Base-by-base conservation (phyloP, 169 alveolate genomes). In the Plasmodium reichenowi region DNA sequence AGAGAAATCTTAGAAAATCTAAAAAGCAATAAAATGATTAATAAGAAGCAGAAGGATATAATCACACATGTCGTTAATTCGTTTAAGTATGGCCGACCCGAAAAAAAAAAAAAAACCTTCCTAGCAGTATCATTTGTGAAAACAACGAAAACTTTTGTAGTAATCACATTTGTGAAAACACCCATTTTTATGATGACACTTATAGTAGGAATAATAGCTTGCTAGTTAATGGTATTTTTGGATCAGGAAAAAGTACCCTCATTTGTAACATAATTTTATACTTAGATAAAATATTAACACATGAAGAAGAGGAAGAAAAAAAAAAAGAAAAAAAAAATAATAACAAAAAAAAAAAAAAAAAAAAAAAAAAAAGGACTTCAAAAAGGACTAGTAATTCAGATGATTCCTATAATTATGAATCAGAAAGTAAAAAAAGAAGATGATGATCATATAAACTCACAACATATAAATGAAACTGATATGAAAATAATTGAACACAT, bases 181-280 rank as follows among this genome's bases (percentile, higher is more conserved):
- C 45, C 45, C 45, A 32, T 4, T 32, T 32, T 32, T 32, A 32
- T 32, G 45, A 32, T 4, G 45, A 56, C 22, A 13, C 32, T 6
- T 22, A 66, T n/a, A 26, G 43, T n/a, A 66, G 58, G 3, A 71
- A 26, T 15, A 38, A 54, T 50, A 50, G 71, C 54, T 47, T 76
- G 26, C 71, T 76, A n/a, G 89, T 76, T 43, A 76, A 76, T 45
- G 89, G 89, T 1, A 76, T 76, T 13, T 76, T 76, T 22, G 89
- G 89, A 13, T 76, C 89, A 6, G 89, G 89, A 4, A 76, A 76
- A 43, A 76, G 89, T 59, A 76, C 89, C 10, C 71, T 76, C 29
- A 76, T 76, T 12, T 76, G 89, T 15, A 63, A 76, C 9, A 45
- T 45, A 15, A 63, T 76, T 50, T 26, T 24, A 38, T 76, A 64